A percentile compares a stretch with the other conserved stretches of the same genome.
Conservation (phyloP, 176 grass and related monocot species). For the Oryza glaberrima region DNA sequence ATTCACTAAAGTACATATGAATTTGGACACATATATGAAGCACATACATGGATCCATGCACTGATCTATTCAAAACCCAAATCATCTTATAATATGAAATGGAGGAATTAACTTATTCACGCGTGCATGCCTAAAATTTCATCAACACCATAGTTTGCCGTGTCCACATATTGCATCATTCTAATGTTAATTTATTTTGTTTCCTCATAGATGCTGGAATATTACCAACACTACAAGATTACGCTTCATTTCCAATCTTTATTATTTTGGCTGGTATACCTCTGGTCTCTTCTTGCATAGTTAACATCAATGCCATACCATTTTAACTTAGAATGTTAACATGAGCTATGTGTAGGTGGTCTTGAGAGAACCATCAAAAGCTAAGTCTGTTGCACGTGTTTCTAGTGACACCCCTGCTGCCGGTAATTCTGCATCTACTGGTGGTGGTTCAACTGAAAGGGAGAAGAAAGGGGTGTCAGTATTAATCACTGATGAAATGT, state of each 20-base stretch:
- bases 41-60: too few species aligned
- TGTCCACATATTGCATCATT: conserved; percentile 29
- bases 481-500: conserved; percentile 88
- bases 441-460: conserved; percentile 63
- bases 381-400: conserved; percentile 67
- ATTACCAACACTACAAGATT: conserved; percentile 87
- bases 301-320: conserved; percentile 21
- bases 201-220: conserved; percentile 93
- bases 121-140: conserved; percentile 22
- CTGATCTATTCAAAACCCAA: too few species aligned
- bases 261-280: conserved; percentile 97
- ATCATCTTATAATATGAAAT: too few species aligned
- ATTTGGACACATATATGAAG: too few species aligned
- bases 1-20: too few species aligned
- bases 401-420: conserved; percentile 60
- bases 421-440: conserved; percentile 50
- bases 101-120: neutral
- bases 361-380: conserved; percentile 88
- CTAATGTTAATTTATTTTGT: conserved; percentile 36
- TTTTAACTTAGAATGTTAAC: conserved; percentile 38
- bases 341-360: conserved; percentile 55
- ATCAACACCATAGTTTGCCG: neutral
- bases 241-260: conserved; percentile 92
- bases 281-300: conserved; percentile 24
- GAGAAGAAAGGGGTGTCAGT: conserved; percentile 70